Evolutionary conservation across 352 stramenopile species (phyloP).

Genomic region (Phytophthora idaei): DNA sequence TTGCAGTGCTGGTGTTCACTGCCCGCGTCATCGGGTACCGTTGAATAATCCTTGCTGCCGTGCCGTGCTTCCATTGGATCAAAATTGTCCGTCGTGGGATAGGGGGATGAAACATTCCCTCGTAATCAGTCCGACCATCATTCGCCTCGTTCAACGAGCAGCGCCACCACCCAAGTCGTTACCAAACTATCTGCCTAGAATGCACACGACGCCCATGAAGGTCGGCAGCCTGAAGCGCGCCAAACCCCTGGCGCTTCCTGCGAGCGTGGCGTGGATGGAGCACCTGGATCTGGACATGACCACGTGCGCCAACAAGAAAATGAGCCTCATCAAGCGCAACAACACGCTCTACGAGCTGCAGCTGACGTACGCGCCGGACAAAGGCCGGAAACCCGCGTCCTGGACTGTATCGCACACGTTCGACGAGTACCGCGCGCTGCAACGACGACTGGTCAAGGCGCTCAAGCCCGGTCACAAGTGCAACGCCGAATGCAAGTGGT

Average conservation of each 20-base stretch:
- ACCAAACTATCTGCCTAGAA: constrained; percentile 8
- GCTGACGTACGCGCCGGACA: constrained; percentile 15
- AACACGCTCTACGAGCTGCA: constrained; percentile 42
- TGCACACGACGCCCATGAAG: constrained; percentile 14
- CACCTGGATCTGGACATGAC: constrained; percentile 30
- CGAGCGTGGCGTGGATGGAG: constrained; percentile 40
- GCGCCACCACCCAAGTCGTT: constrained; percentile 8
- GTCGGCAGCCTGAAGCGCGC: constrained; percentile 27
- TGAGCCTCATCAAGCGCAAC: constrained; percentile 34
- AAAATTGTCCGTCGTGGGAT: background rate
- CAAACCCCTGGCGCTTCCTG: constrained; percentile 28
- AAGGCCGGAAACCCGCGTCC: constrained; percentile 14
- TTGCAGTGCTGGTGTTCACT: too few relatives aligned
- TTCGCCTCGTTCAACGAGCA: constrained; percentile 1
- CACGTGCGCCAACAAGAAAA: constrained; percentile 30
- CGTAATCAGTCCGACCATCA: constrained; percentile 12
- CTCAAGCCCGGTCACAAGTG: constrained; percentile 59
- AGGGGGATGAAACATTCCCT: constrained; percentile 13
- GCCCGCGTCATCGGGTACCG: too few relatives aligned
- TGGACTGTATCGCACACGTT: constrained; percentile 42
- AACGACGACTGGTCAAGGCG: constrained; percentile 46
- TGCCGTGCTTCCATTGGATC: background rate
- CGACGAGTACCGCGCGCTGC: constrained; percentile 51
- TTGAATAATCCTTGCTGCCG: constrained; percentile 5
- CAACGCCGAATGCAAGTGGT: constrained; percentile 61